phyloP scores from a whole-genome alignment of 805 yeast species.

The Yamadazyma sp. region DNA sequence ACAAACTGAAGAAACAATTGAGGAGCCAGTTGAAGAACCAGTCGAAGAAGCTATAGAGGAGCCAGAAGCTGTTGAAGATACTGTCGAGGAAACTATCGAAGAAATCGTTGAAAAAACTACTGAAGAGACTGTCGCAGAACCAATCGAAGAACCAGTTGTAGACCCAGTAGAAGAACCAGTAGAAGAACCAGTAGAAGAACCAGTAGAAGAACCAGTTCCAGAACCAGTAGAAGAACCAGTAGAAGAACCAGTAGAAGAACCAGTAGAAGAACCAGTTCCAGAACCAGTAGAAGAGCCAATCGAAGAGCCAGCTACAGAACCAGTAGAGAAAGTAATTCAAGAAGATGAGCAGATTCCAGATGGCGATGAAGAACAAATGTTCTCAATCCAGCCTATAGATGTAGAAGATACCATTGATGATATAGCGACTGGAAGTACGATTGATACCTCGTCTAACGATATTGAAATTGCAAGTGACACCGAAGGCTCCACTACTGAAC shows the following conservation, averaged over 20 bases:
- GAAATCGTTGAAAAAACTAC: background rate
- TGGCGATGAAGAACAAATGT: too few relatives aligned
- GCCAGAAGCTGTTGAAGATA: slow-evolving; percentile 23
- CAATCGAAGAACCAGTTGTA: slow-evolving; percentile 1
- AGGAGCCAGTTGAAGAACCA: slow-evolving; percentile 10
- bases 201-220: background rate
- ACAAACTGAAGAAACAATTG: slow-evolving; percentile 6
- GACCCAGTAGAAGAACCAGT: slow-evolving; percentile 24
- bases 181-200: background rate
- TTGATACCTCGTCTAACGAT: too few relatives aligned
- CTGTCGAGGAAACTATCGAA: slow-evolving; percentile 21
- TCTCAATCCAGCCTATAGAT: too few relatives aligned
- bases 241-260: background rate
- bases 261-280: background rate
- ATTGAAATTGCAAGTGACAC: too few relatives aligned
- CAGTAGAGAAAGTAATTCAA: slow-evolving; percentile 3
- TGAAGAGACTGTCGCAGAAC: background rate
- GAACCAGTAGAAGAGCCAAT: slow-evolving; percentile 3
- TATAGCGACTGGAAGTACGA: too few relatives aligned
- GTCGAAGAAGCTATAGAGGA: slow-evolving; percentile 18
- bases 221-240: background rate
- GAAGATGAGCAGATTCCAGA: too few relatives aligned
- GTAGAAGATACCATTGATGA: too few relatives aligned
- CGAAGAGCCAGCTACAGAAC: slow-evolving; percentile 2
- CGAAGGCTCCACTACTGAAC: too few relatives aligned